phyloP scores from a whole-genome alignment of 164 flowering plant genomes.

The Cinnamomum micranthum region DNA sequence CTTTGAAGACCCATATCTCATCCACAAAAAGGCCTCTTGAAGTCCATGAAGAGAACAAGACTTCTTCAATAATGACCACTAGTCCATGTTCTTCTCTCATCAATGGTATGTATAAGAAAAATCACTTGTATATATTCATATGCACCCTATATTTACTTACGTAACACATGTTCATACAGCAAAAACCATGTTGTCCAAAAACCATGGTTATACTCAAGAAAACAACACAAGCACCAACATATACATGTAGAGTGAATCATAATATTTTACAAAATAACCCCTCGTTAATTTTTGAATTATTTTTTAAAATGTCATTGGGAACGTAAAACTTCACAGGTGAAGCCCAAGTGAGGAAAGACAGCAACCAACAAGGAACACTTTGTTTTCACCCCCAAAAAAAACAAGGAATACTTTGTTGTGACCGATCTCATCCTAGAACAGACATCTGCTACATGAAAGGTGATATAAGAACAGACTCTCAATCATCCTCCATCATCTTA shows the following conservation, averaged over 20 bases:
- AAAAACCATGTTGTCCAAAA: no score
- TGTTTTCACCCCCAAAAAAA: constrained; percentile 1
- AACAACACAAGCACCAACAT: not conserved
- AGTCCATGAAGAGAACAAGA: constrained; percentile 1
- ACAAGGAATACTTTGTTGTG: constrained; percentile 9
- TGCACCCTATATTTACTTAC: no score
- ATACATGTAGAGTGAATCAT: not conserved
- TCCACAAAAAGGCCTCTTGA: not conserved
- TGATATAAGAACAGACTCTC: constrained; percentile 8
- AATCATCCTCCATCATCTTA: constrained; percentile 6
- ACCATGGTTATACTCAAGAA: no score
- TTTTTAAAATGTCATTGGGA: no score
- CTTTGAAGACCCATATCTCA: constrained; percentile 3
- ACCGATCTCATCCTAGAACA: constrained; percentile 7
- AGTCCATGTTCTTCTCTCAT: constrained; percentile 5
- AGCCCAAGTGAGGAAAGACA: not conserved
- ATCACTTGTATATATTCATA: not conserved
- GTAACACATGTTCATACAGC: not conserved
- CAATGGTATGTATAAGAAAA: not conserved
- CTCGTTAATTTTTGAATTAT: no score
- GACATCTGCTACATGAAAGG: constrained; percentile 17
- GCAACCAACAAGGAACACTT: not conserved
- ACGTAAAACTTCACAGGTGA: not conserved
- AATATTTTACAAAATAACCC: not conserved
- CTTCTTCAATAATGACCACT: not conserved